Percentiles rank a stretch among this genome's conserved stretches.
phyloP scores from a whole-genome alignment of 306 rosid genomes.

The Urtica urens region DNA sequence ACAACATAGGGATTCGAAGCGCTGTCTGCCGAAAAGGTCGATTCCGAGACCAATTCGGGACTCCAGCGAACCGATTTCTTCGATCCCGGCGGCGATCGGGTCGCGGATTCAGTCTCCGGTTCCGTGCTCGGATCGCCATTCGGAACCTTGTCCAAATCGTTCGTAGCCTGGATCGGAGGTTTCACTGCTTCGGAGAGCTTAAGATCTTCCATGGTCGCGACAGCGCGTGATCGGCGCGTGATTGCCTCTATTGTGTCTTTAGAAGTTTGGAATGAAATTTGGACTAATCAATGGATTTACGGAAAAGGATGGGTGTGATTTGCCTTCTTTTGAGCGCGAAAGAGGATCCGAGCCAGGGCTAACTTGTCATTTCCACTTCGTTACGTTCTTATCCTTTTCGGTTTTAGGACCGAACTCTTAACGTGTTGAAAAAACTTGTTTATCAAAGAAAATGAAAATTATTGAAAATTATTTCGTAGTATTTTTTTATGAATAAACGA shows the following conservation, averaged over 20 bases:
- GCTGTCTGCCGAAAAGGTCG: slow-evolving; percentile 27
- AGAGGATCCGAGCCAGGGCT: neutral
- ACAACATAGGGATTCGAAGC: slow-evolving; percentile 24
- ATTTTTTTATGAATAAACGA: no score
- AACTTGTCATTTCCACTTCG: neutral
- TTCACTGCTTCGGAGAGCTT: slow-evolving; percentile 21
- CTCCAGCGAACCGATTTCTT: slow-evolving; percentile 83
- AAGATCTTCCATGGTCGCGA: slow-evolving; percentile 35
- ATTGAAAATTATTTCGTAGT: no score
- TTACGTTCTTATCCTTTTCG: no score
- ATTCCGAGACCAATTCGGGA: slow-evolving; percentile 63
- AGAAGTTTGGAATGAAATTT: slow-evolving; percentile 1
- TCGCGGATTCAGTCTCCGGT: slow-evolving; percentile 12
- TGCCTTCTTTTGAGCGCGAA: slow-evolving; percentile 17
- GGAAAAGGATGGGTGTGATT: slow-evolving; percentile 16
- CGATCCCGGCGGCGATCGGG: slow-evolving; percentile 16
- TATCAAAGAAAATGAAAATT: no score
- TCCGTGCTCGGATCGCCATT: slow-evolving; percentile 32
- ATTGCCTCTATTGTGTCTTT: neutral
- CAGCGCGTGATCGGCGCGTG: slow-evolving; percentile 13
- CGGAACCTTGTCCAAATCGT: slow-evolving; percentile 9
- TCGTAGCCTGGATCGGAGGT: neutral
- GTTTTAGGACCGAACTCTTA: no score
- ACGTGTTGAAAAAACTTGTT: no score
- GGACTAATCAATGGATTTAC: slow-evolving; percentile 8